phyloP scores from a whole-genome alignment of 179 eudicot species.

The Sideroxylon spinosum region DNA sequence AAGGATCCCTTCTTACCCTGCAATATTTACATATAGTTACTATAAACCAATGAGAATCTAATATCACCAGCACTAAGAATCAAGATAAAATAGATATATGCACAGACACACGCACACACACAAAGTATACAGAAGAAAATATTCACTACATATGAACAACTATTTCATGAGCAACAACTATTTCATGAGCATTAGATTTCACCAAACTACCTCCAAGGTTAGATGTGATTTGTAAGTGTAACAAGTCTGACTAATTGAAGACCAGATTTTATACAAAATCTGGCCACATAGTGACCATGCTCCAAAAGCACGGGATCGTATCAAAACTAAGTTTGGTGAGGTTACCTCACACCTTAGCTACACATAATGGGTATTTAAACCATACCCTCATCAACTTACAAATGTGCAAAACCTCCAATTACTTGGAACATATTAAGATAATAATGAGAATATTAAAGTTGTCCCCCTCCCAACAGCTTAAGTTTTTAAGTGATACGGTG shows the following conservation, averaged over 20 bases:
- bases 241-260: background rate
- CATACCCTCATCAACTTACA: background rate
- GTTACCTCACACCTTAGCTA: background rate
- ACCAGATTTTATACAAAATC: background rate
- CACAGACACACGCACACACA: no score
- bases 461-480: no score
- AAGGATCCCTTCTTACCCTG: slow-evolving; percentile 37
- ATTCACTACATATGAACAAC: background rate
- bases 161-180: background rate
- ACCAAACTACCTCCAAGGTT: background rate
- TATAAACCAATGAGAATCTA: background rate
- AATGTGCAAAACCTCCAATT: background rate
- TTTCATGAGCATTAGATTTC: background rate
- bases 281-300: background rate
- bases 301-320: background rate
- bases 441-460: background rate
- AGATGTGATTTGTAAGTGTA: background rate
- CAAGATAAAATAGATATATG: background rate
- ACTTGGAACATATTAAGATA: background rate
- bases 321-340: slow-evolving; percentile 1
- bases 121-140: background rate
- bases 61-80: background rate
- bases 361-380: background rate
- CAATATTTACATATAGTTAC: slow-evolving; percentile 21
- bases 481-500: no score